phyloP scores from a whole-genome alignment of 257 asterid species.

The Mitragyna speciosa region DNA sequence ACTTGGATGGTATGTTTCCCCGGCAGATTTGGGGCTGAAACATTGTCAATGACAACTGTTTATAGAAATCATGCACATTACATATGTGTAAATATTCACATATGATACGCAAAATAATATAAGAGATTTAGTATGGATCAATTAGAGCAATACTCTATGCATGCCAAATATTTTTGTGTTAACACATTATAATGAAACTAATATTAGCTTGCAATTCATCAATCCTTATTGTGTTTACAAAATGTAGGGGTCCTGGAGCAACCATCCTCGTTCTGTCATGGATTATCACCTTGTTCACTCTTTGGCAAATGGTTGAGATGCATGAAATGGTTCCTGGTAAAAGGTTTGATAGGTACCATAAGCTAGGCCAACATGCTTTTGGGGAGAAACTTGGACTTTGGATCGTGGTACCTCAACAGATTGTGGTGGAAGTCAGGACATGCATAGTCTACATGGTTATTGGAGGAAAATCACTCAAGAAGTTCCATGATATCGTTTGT shows the following conservation, averaged over 20 bases:
- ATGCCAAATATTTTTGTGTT: too few species aligned
- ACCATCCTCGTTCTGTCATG: conserved; percentile 49
- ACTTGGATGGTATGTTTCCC: conserved; percentile 54
- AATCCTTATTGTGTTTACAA: too few species aligned
- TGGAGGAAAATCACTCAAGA: conserved; percentile 61
- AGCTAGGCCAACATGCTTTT: conserved; percentile 66
- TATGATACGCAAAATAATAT: too few species aligned
- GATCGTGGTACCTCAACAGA: conserved; percentile 74
- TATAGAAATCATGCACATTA: too few species aligned
- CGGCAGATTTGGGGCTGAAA: background rate
- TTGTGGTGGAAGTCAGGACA: conserved; percentile 48
- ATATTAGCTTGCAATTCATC: too few species aligned
- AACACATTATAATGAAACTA: too few species aligned
- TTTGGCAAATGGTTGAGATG: conserved; percentile 92
- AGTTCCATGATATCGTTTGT: conserved; percentile 37
- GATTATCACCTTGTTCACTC: conserved; percentile 60
- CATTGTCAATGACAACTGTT: background rate
- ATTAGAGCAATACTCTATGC: too few species aligned
- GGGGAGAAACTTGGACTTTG: conserved; percentile 67
- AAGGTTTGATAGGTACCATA: conserved; percentile 75
- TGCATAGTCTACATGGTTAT: conserved; percentile 78
- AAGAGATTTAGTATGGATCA: too few species aligned
- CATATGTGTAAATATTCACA: too few species aligned
- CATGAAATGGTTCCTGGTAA: conserved; percentile 73
- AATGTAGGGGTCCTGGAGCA: conserved; percentile 62